A percentile compares a stretch with the other conserved stretches of the same genome.
These are phyloP conservation scores for Agaricales sp. DNA, from an alignment of 1,284 basidiomycete genomes.

Conservation along the genomic window DNA sequence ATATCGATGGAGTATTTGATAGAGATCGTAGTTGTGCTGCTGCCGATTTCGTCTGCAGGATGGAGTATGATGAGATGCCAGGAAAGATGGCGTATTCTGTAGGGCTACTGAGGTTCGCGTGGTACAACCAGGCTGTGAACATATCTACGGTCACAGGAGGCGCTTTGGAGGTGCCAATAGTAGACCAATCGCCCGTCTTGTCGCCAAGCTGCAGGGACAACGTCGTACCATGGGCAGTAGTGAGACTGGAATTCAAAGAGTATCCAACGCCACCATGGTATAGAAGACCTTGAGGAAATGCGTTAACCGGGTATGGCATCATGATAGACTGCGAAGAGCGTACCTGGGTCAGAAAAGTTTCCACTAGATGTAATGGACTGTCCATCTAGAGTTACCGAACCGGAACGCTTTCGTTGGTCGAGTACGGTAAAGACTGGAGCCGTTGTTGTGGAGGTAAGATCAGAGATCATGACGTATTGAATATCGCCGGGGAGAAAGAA, in stretches of 20 bases:
- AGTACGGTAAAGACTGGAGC: constrained; percentile 34
- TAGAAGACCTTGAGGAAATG: constrained; percentile 14
- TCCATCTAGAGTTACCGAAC: constrained; percentile 23
- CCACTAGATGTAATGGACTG: background rate
- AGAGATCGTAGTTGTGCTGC: background rate
- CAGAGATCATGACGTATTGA: constrained; percentile 32
- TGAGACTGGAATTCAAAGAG: constrained; percentile 13
- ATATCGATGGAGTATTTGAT: background rate
- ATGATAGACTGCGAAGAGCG: too few relatives aligned
- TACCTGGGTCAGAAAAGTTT: constrained; percentile 9
- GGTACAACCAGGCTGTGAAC: constrained; percentile 33
- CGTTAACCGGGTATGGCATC: too few relatives aligned
- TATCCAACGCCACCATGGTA: constrained; percentile 33
- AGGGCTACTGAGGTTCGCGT: constrained; percentile 15
- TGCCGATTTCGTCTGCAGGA: background rate
- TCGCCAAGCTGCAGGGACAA: constrained; percentile 24
- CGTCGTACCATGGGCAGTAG: constrained; percentile 10
- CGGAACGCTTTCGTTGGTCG: constrained; percentile 30
- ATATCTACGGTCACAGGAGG: constrained; percentile 28
- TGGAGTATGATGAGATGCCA: constrained; percentile 9
- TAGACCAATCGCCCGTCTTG: constrained; percentile 32
- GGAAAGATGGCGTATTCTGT: constrained; percentile 33
- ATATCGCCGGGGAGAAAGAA: constrained; percentile 40
- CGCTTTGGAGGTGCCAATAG: constrained; percentile 30
- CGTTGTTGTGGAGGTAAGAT: constrained; percentile 19